Evolutionary conservation across 108 stramenopile genomes (phyloP), one percentile per base, ranked within the genome.

Genomic region (Mayamaea pseudoterrestris): DNA sequence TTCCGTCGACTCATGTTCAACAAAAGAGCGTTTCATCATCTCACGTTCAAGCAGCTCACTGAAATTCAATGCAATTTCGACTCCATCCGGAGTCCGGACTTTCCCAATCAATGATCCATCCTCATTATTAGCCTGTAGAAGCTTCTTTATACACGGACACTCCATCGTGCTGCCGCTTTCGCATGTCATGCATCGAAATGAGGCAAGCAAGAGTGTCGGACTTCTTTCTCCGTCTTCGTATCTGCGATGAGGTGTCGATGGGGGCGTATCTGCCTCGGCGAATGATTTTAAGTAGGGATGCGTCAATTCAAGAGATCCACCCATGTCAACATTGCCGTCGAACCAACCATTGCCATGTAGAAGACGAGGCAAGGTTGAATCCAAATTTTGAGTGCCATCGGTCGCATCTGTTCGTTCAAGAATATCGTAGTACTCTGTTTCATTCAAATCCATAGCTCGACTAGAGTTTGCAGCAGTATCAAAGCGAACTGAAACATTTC

Each of bases 21-120:
- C 45, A 8, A 83, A 64, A 11, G 65, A 66, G 12, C 82, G 61
- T 45, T 79, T 83, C 8, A 66, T 68, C 22, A 70, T 75, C 55
- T 83, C 78, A 17, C 63, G 50, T 42, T 66, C 55, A 20, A 83
- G 61, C 2, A 79, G 60, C 46, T 71, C 52, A 35, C 73, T 66
- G 28, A 74, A 79, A 41, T 83, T 66, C 6, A 83, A 65, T 16
- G 73, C 57, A 16, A 82, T 61, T 6, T 25, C 30, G 7, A 58
- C 55, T 22, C 74, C 77, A 31, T 78, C 58, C 1, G 71, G 66
- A 29, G 41, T 59, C 20, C 46, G 44, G 21, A 48, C 18, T 12
- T 8, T 55, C 30, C 52, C 64, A 16, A 53, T 29, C 18, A 60
- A 27, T 22, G 25, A 22, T 6, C 37, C 56, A 7, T 55, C 30